Evolutionary conservation across 352 stramenopile species (phyloP), one percentile per base, ranked within the genome.

Genomic region (Peronospora destructor): DNA sequence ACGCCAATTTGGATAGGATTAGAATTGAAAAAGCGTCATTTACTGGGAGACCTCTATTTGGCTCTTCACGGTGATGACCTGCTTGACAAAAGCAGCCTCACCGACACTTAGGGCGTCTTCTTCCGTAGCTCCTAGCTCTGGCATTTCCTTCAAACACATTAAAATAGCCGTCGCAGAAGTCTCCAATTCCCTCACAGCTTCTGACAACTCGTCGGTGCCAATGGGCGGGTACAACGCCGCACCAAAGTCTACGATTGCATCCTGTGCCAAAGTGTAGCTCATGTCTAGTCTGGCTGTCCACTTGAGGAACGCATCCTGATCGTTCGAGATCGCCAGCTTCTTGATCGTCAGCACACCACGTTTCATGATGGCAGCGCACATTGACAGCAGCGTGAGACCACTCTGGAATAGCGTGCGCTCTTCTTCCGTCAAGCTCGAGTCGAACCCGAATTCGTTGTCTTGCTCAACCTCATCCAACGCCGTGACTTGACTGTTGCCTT

Each of bases 321-420:
- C 61, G 45, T 84, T 73, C n/a, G 58, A 56, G 25, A 77, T 78
- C 44, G 69, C 73, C 23, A 85, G 42, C 25, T 84, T 81, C 58
- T 89, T 88, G 36, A 93, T 70, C 13, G 76, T 79, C n/a, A 90
- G 59, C 48, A 91, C 76, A 33, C 82, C 82, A 38, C 79, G 78
- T 66, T 93, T 93, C 49, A 90, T 73, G 21, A 93, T 72, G 11
- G 71, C 71, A 16, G 71, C 69, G 5, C 72, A 67, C 82, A 93
- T 93, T 12, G 63, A 72, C 40, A 93, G 59, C 25, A 93, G 56
- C 55, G 78, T 82, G 19, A 91, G 37, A 1, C 71, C 75, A 35
- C 67, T 71, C 59, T 83, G 59, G 30, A 93, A 87, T 16, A 90
- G 61, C 30, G 56, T 28, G n/a, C 64, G 66, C 66, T 93, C 82